Evolutionary conservation across 2,329 filamentous ascomycete genomes (phyloP), one percentile per base, ranked within the genome.

Genomic region (Sclerotinia borealis): DNA sequence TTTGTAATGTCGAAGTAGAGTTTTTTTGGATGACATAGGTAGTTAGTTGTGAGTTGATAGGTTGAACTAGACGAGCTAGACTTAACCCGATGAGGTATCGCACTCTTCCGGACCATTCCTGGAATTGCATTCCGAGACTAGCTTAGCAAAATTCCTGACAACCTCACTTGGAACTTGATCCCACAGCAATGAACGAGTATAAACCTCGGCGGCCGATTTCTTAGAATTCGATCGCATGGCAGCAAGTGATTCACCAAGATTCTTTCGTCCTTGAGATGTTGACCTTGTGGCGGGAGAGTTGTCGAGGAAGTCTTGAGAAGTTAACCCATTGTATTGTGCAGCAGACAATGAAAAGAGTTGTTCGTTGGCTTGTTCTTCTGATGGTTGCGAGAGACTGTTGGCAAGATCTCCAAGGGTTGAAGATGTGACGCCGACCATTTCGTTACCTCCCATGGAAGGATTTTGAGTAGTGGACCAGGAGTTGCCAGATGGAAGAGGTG

Each of bases 161-260:
- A 98, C 92, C 68, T 98, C 92, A 70, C 86, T 84, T 17, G 95
- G 93, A 71, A 98, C 93, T 77, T 93, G 91, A 73, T 97, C 92
- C 91, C 92, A 96, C 64, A 98, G 86, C 66, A 98, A 83, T 67
- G 92, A 96, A 64, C 93, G 85, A 39, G 93, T 96, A 79, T 96
- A 96, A 48, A 97, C 91, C 72, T 97, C 92, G 63, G 93, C 90
- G 54, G 88, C 89, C 59, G 85, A 84, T 70, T 89, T 85, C 77
- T 91, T 91, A 72, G 82, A 84, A 72, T 82, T 85, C 69, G 80
- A 80, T 68, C 91, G 87, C 86, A 96, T 91, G 51, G 85, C 87
- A 58, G 89, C 86, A 52, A 97, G 83, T 9, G 92, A 88, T 69
- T 96, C 89, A 50, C 89, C 90, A 52, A 95, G 84, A 75, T 91